A percentile compares a stretch with the other conserved stretches of the same genome.
Evolutionary conservation across 345 rosid genomes (phyloP).

Genomic region (Eucalyptus albens): DNA sequence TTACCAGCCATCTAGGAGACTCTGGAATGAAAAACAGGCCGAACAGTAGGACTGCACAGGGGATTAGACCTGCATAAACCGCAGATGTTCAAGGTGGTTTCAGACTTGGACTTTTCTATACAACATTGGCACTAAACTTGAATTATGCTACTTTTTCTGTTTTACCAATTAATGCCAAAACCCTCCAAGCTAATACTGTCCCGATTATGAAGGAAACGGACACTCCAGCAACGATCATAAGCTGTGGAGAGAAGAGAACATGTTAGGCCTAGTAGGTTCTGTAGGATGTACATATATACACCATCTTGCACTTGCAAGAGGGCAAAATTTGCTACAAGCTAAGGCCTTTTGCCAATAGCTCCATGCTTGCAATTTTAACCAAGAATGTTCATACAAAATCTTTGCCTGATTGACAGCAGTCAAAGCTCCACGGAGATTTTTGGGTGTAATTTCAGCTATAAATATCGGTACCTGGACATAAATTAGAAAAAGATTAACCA

Average conservation of each 20-base stretch:
- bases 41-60: neutral
- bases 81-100: neutral
- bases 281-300: neutral
- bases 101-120: neutral
- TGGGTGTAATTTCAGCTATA: constrained; percentile 86
- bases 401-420: constrained; percentile 73
- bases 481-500: neutral
- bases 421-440: constrained; percentile 70
- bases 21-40: constrained; percentile 1
- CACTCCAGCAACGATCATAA: constrained; percentile 66
- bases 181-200: constrained; percentile 71
- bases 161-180: constrained; percentile 65
- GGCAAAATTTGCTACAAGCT: neutral
- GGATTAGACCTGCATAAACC: neutral
- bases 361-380: neutral
- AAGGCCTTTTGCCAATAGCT: neutral
- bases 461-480: constrained; percentile 66
- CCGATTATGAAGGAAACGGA: constrained; percentile 83
- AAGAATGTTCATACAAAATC: neutral
- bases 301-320: too few species aligned
- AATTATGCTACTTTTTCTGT: neutral
- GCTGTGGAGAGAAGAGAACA: constrained; percentile 22
- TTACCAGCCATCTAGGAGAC: constrained; percentile 21
- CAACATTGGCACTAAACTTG: neutral
- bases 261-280: neutral